Percentiles rank a stretch among this genome's conserved stretches.
Conservation (phyloP, 2,329 filamentous ascomycete genomes). For the Claviceps digitariae region DNA sequence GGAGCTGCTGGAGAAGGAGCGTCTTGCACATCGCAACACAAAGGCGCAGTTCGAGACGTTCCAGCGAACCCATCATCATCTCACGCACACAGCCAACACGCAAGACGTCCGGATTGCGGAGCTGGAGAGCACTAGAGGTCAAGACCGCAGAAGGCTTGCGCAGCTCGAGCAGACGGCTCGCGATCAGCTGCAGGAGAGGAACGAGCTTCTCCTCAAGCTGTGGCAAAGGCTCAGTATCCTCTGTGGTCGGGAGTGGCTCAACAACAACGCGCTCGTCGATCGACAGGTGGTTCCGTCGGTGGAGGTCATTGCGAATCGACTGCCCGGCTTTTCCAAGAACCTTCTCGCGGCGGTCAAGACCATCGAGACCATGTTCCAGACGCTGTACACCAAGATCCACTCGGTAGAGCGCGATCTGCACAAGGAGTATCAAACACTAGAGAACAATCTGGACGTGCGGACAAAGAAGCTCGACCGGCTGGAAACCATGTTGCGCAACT, state of each 20-base stretch:
- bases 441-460: constrained; percentile 65
- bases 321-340: constrained; percentile 83
- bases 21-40: constrained; percentile 70
- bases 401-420: constrained; percentile 79
- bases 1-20: constrained; percentile 85
- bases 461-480: constrained; percentile 78
- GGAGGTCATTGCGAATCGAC: constrained; percentile 72
- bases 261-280: constrained; percentile 79
- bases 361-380: constrained; percentile 65
- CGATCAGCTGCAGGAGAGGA: constrained; percentile 80
- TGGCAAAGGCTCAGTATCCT: constrained; percentile 81
- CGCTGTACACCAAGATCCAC: constrained; percentile 69
- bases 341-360: constrained; percentile 75
- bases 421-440: constrained; percentile 78
- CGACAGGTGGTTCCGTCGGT: constrained; percentile 70
- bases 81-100: constrained; percentile 71
- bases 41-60: constrained; percentile 79
- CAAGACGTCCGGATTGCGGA: constrained; percentile 77
- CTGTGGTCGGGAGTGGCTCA: constrained; percentile 84
- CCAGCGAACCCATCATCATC: constrained; percentile 75
- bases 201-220: constrained; percentile 71
- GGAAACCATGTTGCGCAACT: constrained; percentile 63
- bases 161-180: constrained; percentile 67
- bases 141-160: constrained; percentile 65
- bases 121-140: constrained; percentile 63